phyloP scores from a whole-genome alignment of 208 protist genomes.

The Crithidia acanthocephali region DNA sequence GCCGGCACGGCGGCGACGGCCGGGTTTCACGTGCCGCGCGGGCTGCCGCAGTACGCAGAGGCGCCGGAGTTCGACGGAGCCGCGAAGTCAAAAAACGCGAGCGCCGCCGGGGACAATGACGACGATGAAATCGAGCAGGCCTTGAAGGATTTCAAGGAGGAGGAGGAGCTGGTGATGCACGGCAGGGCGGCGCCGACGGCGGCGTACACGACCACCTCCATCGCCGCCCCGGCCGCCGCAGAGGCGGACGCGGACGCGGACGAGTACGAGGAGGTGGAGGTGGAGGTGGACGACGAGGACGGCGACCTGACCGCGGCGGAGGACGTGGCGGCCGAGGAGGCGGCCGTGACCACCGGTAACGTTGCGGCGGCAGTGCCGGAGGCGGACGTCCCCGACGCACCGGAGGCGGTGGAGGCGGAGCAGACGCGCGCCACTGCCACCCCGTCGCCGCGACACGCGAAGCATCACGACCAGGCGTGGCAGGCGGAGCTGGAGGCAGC shows the following conservation, averaged over 20 bases:
- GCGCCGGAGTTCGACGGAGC: slow-evolving; percentile 43
- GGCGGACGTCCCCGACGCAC: slow-evolving; percentile 12
- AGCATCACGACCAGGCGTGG: slow-evolving; percentile 24
- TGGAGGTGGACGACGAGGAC: slow-evolving; percentile 38
- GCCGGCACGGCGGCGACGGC: slow-evolving; percentile 10
- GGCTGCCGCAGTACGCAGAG: slow-evolving; percentile 44
- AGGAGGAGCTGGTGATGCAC: slow-evolving; percentile 28
- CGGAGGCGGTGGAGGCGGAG: not conserved
- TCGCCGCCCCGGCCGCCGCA: slow-evolving; percentile 14
- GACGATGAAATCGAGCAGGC: slow-evolving; percentile 52
- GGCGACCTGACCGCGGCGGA: slow-evolving; percentile 25
- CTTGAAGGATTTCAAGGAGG: slow-evolving; percentile 42
- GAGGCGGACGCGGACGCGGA: slow-evolving; percentile 21
- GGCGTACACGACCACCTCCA: slow-evolving; percentile 14
- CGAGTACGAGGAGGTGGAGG: slow-evolving; percentile 39
- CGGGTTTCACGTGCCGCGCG: slow-evolving; percentile 27
- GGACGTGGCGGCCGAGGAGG: slow-evolving; percentile 15
- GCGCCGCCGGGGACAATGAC: slow-evolving; percentile 44
- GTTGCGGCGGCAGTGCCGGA: slow-evolving; percentile 12
- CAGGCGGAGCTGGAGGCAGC: slow-evolving; percentile 33
- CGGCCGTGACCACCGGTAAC: slow-evolving; percentile 4
- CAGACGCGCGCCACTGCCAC: not conserved
- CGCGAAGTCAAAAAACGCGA: slow-evolving; percentile 51
- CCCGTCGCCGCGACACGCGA: not conserved
- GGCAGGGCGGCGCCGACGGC: slow-evolving; percentile 5